phyloP scores from a whole-genome alignment of 1,284 basidiomycete genomes.

The Boletellus deceptivus region DNA sequence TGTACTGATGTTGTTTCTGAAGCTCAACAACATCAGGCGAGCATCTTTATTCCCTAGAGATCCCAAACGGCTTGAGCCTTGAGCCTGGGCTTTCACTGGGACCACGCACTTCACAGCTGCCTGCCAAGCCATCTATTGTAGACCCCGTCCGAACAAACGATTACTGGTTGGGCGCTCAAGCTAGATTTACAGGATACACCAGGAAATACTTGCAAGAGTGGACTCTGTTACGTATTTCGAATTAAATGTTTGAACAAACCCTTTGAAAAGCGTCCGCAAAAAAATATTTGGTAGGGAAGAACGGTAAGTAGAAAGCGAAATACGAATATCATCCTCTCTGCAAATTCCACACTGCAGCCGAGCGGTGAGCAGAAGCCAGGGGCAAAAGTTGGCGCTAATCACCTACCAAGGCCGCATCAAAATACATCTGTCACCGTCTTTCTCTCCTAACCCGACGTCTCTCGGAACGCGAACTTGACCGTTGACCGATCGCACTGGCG shows the following conservation, averaged over 20 bases:
- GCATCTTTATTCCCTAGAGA: constrained; percentile 95
- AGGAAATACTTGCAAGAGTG: constrained; percentile 14
- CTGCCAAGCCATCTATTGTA: not conserved
- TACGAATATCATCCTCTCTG: constrained; percentile 15
- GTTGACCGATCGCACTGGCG: constrained; percentile 49
- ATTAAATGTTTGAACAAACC: constrained; percentile 22
- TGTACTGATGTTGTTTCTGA: constrained; percentile 93
- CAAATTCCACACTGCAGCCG: constrained; percentile 21
- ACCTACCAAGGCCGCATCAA: constrained; percentile 3
- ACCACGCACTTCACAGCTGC: not conserved
- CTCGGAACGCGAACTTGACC: constrained; percentile 48
- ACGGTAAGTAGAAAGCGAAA: constrained; percentile 28
- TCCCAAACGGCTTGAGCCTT: constrained; percentile 79
- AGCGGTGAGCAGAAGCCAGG: constrained; percentile 8
- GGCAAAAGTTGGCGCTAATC: constrained; percentile 10
- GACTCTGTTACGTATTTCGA: constrained; percentile 19
- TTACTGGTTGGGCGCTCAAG: constrained; percentile 4
- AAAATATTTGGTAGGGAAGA: constrained; percentile 17
- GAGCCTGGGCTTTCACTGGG: constrained; percentile 12
- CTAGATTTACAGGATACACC: constrained; percentile 23
- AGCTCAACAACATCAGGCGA: constrained; percentile 92
- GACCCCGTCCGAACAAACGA: constrained; percentile 3
- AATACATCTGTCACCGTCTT: constrained; percentile 41
- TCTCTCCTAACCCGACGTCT: constrained; percentile 55
- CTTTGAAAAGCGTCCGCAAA: constrained; percentile 21